Evolutionary conservation across 306 rosid genomes (phyloP).

Genomic region (Trifolium subterraneum): DNA sequence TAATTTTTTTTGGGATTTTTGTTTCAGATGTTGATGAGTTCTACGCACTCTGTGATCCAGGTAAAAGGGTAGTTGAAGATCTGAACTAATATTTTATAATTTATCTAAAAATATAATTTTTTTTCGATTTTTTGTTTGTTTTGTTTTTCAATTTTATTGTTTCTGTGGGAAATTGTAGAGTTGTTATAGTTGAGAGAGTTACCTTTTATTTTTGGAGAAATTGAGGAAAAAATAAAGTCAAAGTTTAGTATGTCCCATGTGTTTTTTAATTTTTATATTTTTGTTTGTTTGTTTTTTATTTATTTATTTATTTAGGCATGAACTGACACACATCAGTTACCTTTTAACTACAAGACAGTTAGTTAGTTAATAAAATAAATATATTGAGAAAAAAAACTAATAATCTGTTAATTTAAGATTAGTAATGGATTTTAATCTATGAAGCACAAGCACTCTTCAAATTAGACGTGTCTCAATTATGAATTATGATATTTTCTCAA

Average conservation of each 20-base stretch:
- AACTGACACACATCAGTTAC: conserved; percentile 1
- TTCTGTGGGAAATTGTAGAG: conserved; percentile 35
- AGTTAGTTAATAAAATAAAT: neutral
- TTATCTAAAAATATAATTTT: neutral
- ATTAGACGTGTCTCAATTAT: too few species aligned
- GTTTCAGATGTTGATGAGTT: conserved; percentile 92
- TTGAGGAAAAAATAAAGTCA: conserved; percentile 38
- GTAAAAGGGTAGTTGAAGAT: conserved; percentile 55
- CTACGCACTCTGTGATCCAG: conserved; percentile 93
- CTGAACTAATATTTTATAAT: conserved; percentile 22
- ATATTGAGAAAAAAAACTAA: conserved; percentile 8
- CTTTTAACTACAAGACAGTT: neutral
- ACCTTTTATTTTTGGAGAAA: conserved; percentile 1
- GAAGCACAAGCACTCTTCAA: too few species aligned
- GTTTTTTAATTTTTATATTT: neutral
- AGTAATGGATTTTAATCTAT: neutral
- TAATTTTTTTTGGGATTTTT: neutral
- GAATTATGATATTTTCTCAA: too few species aligned
- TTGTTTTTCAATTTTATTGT: neutral
- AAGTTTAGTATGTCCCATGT: conserved; percentile 37
- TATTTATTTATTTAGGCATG: neutral
- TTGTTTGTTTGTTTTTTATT: neutral
- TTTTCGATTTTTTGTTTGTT: neutral
- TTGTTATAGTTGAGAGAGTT: conserved; percentile 9
- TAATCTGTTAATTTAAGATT: neutral